Conservation (phyloP, 257 asterid genomes). For the Galeopsis tetrahit region DNA sequence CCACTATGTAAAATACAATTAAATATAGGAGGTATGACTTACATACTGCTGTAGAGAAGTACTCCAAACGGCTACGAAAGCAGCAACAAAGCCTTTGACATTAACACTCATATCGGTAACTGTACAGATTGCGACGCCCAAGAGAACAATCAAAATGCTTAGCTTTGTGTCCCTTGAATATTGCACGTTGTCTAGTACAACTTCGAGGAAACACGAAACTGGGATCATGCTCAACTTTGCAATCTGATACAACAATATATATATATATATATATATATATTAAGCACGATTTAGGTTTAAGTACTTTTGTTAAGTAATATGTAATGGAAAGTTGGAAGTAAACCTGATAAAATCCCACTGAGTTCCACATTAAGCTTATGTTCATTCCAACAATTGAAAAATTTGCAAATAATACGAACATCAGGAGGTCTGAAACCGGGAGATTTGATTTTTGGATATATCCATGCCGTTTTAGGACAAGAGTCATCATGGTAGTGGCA, state of each 20-base stretch:
- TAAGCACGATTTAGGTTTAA: neutral
- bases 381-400: slow-evolving; percentile 97
- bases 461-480: slow-evolving; percentile 82
- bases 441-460: slow-evolving; percentile 92
- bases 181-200: slow-evolving; percentile 72
- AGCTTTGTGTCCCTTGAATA: slow-evolving; percentile 95
- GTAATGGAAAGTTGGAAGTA: neutral
- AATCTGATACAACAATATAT: slow-evolving; percentile 60
- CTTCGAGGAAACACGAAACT: slow-evolving; percentile 87
- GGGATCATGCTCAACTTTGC: slow-evolving; percentile 98
- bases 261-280: neutral
- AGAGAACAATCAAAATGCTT: slow-evolving; percentile 78
- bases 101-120: slow-evolving; percentile 95
- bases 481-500: slow-evolving; percentile 81
- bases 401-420: slow-evolving; percentile 80
- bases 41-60: slow-evolving; percentile 94
- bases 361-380: slow-evolving; percentile 96
- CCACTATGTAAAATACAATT: slow-evolving; percentile 36
- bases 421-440: slow-evolving; percentile 71
- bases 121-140: slow-evolving; percentile 96
- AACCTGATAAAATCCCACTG: slow-evolving; percentile 98
- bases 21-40: slow-evolving; percentile 45
- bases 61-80: slow-evolving; percentile 90
- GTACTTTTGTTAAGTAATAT: neutral
- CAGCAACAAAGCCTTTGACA: slow-evolving; percentile 87